phyloP scores from a whole-genome alignment of 192 early-diverging fungal genomes.

The Backusella tarrabulga region DNA sequence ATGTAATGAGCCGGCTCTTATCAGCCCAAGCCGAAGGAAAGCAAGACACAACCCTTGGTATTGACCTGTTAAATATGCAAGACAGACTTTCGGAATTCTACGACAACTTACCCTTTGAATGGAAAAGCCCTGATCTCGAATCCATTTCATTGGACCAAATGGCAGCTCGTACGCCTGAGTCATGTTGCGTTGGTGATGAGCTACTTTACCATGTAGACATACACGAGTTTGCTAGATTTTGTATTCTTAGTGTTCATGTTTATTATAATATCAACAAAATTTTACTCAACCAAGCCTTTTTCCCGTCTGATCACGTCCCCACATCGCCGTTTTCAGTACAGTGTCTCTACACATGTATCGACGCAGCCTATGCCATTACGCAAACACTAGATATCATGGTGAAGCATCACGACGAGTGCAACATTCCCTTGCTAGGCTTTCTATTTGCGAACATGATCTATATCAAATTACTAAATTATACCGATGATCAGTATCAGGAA shows the following conservation, averaged over 20 bases:
- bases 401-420: conserved; percentile 32
- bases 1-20: conserved; percentile 29
- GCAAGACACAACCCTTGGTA: conserved; percentile 15
- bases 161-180: not conserved
- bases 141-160: not conserved
- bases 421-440: conserved; percentile 33
- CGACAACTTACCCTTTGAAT: conserved; percentile 13
- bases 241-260: conserved; percentile 31
- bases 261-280: conserved; percentile 40
- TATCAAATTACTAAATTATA: conserved; percentile 30
- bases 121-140: conserved; percentile 17
- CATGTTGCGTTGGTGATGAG: not conserved
- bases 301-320: conserved; percentile 34
- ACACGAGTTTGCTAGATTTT: conserved; percentile 21
- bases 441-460: conserved; percentile 38
- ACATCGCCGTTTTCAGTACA: conserved; percentile 30
- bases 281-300: conserved; percentile 36
- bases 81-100: conserved; percentile 9
- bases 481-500: conserved; percentile 19
- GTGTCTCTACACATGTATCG: conserved; percentile 31
- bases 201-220: conserved; percentile 16
- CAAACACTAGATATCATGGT: conserved; percentile 33
- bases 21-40: conserved; percentile 10
- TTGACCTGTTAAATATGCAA: conserved; percentile 22
- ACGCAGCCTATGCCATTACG: conserved; percentile 31